Conservation (phyloP, 495 filamentous ascomycete species). For the Penicillium tannophilum region DNA sequence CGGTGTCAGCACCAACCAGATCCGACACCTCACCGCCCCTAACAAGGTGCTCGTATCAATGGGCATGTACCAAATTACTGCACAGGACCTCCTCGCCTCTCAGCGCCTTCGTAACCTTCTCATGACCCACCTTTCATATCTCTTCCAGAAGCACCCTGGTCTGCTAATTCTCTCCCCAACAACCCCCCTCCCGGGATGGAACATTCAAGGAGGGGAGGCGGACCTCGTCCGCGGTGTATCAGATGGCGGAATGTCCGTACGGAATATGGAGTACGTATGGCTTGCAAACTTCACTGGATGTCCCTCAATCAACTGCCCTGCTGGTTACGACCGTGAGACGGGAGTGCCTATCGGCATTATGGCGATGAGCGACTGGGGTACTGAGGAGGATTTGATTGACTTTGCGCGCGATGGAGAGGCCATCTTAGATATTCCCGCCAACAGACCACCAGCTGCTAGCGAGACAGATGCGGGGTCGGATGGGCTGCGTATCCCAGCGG, state of each 20-base stretch:
- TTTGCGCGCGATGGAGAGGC: conserved; percentile 73
- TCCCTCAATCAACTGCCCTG: conserved; percentile 77
- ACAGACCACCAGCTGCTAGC: conserved; percentile 5
- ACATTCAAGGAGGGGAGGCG: conserved; percentile 49
- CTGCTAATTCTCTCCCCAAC: conserved; percentile 81
- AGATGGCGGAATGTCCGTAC: conserved; percentile 70
- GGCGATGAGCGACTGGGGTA: conserved; percentile 89
- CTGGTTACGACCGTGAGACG: conserved; percentile 64
- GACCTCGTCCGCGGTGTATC: conserved; percentile 67
- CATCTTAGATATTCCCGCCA: conserved; percentile 38
- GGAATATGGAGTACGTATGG: conserved; percentile 89
- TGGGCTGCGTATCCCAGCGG: conserved; percentile 30
- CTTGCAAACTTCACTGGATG: conserved; percentile 81
- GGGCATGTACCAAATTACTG: conserved; percentile 60
- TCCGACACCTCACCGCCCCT: conserved; percentile 60
- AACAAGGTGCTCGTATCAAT: conserved; percentile 75
- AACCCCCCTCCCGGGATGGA: conserved; percentile 75
- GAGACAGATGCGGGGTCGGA: conserved; percentile 1
- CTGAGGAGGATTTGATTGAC: conserved; percentile 74
- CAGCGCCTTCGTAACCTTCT: conserved; percentile 74
- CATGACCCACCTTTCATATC: conserved; percentile 78
- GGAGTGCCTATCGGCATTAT: conserved; percentile 80
- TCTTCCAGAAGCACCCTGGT: conserved; percentile 74
- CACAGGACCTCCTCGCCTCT: conserved; percentile 69
- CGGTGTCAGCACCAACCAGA: conserved; percentile 37